Percentiles rank a stretch among this genome's conserved stretches.
phyloP scores from a whole-genome alignment of 805 yeast genomes.

The Zygosaccharomyces gambellarensis region DNA sequence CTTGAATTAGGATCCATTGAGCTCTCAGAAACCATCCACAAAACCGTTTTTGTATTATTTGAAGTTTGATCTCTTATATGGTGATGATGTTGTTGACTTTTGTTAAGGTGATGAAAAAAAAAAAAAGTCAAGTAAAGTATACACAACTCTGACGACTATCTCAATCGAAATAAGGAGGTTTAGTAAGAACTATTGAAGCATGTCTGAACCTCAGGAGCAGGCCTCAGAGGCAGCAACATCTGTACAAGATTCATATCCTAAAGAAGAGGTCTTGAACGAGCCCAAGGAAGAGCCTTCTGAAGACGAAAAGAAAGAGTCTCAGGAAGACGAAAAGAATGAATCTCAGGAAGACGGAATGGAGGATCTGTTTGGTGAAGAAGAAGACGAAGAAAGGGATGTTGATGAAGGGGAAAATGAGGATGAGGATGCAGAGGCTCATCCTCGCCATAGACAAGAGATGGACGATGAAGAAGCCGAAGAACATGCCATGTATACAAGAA shows the following conservation, averaged over 20 bases:
- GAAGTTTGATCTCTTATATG: neutral
- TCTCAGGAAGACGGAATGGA: conserved; percentile 37
- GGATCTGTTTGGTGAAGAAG: conserved; percentile 41
- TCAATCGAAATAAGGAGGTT: neutral
- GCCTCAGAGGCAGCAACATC: neutral
- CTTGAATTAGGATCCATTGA: neutral
- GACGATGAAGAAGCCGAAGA: conserved; percentile 38
- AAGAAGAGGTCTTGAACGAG: neutral
- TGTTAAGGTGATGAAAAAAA: neutral
- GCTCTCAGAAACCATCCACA: neutral
- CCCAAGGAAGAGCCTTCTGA: conserved; percentile 1
- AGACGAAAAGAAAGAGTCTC: neutral
- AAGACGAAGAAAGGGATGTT: conserved; percentile 18
- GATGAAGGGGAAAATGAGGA: conserved; percentile 29
- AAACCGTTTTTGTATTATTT: neutral
- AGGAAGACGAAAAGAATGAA: conserved; percentile 13
- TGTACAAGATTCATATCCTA: neutral
- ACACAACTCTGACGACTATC: neutral
- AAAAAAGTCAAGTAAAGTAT: neutral
- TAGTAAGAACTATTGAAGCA: neutral
- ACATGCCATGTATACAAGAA: conserved; percentile 32
- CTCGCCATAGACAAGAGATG: conserved; percentile 22
- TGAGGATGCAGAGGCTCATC: conserved; percentile 11
- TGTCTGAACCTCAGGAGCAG: conserved; percentile 4
- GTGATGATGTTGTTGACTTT: neutral